These are phyloP conservation scores for Corylus americana DNA, from an alignment of 306 rosid species.

Conservation along the genomic window DNA sequence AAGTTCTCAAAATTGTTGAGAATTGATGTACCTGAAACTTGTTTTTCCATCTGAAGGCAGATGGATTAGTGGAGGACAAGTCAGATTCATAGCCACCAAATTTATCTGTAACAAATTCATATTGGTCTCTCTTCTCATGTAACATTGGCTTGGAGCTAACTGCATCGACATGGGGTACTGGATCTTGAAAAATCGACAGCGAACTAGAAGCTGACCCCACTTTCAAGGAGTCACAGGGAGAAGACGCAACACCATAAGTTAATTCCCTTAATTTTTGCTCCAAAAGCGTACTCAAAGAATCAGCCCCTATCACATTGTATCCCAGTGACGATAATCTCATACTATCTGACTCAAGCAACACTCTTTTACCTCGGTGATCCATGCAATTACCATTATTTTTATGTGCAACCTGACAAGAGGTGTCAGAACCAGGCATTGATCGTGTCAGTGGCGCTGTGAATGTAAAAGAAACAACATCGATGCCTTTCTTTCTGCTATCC, in stretches of 20 bases:
- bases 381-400: constrained; percentile 37
- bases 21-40: constrained; percentile 59
- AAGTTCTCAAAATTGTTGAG: background rate
- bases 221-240: constrained; percentile 43
- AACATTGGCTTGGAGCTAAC: constrained; percentile 32
- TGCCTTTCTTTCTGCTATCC: constrained; percentile 65
- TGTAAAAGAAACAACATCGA: constrained; percentile 93
- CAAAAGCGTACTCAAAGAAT: constrained; percentile 82
- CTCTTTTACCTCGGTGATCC: constrained; percentile 63
- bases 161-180: constrained; percentile 31
- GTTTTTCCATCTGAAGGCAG: constrained; percentile 47
- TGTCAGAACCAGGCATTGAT: constrained; percentile 52
- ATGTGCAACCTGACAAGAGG: constrained; percentile 42
- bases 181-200: constrained; percentile 36
- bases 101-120: constrained; percentile 30
- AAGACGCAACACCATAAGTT: constrained; percentile 50
- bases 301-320: constrained; percentile 72
- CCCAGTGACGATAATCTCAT: constrained; percentile 63
- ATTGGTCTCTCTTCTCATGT: constrained; percentile 48
- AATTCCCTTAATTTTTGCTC: constrained; percentile 86
- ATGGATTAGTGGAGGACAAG: constrained; percentile 45
- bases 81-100: constrained; percentile 40
- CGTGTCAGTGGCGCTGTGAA: constrained; percentile 87
- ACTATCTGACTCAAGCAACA: constrained; percentile 51
- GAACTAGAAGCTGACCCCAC: constrained; percentile 44